phyloP scores from a whole-genome alignment of 257 asterid genomes.

The Primulina huaijiensis region DNA sequence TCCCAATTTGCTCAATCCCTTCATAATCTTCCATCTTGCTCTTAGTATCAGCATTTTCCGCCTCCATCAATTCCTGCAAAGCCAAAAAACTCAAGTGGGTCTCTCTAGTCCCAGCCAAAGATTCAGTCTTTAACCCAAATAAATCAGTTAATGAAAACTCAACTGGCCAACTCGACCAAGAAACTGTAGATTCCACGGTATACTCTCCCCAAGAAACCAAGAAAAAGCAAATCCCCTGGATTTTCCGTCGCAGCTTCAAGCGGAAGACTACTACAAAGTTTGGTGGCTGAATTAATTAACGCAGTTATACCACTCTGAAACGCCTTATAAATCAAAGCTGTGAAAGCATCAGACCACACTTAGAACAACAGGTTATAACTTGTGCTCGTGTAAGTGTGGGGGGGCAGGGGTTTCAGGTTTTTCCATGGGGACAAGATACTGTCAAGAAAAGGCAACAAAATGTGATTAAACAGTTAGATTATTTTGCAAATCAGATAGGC shows the following conservation, averaged over 20 bases:
- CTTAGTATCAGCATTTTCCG: slow-evolving; percentile 42
- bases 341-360: slow-evolving; percentile 28
- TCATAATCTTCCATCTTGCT: slow-evolving; percentile 77
- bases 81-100: slow-evolving; percentile 30
- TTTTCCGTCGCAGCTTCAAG: slow-evolving; percentile 24
- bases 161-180: slow-evolving; percentile 31
- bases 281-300: slow-evolving; percentile 27
- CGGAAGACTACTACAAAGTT: slow-evolving; percentile 18
- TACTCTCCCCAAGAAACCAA: slow-evolving; percentile 18
- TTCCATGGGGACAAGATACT: slow-evolving; percentile 8
- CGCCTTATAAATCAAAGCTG: slow-evolving; percentile 21
- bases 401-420: slow-evolving; percentile 7
- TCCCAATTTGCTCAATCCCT: slow-evolving; percentile 84
- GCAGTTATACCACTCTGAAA: slow-evolving; percentile 27
- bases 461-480: not conserved
- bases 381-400: slow-evolving; percentile 17
- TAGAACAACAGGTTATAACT: slow-evolving; percentile 28
- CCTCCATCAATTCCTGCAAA: slow-evolving; percentile 57
- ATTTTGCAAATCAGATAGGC: not conserved
- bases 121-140: slow-evolving; percentile 23
- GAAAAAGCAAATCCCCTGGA: slow-evolving; percentile 31
- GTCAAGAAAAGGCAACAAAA: not conserved
- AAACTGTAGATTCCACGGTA: slow-evolving; percentile 31
- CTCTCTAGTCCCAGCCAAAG: slow-evolving; percentile 24
- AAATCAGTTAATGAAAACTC: slow-evolving; percentile 13